Base-by-base conservation (phyloP, 1,139 yeast species). In the Scheffersomyces cryptocercus region DNA sequence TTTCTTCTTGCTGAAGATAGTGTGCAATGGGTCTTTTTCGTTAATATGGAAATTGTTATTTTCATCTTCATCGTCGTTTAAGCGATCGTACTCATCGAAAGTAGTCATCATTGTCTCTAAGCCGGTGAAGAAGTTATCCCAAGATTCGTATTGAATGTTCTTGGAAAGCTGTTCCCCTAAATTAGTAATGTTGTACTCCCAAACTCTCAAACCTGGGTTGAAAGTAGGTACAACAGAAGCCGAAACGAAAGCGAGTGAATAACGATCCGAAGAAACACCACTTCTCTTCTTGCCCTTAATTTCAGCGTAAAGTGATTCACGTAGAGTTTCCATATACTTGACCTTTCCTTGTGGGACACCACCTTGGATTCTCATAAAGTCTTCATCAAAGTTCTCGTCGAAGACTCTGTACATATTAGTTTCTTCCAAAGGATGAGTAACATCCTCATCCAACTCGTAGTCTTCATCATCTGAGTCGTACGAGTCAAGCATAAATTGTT, bases 221-320 rank as follows among this genome's bases (percentile, higher is more conserved):
- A 84, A 88, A 0, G 95, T 88, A 2, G 96, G 96, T 5, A 88
- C 80, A n/a, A 88, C 81, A 47, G 91, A 84, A 0, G 91, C 83
- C 3, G 83, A 75, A 15, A 88, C 82, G 56, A 83, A 86, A 0
- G 85, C 84, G 43, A 88, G 70, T 1, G 88, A 73, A 56, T 86
- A 88, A 38, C 91, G 68, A 51, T 84, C 86, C 26, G 74, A 71
- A 38, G 61, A 45, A 1, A 55, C 51, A 11, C 88, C 84, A 16
- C 77, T 59, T 43, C 75, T 73, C 42, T 55, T 60, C 38, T 65
- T 59, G 2, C 77, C 73, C 56, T 77, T 77, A 42, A 77, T 59
- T 3, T 60, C 62, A 10, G 82, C 73, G 54, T 84, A 85, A 39
- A 75, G 62, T 1, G 62, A 57, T 38, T 78, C 78, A 47, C 88